Percentiles rank a stretch among this genome's conserved stretches.
Evolutionary conservation across 2,329 filamentous ascomycete genomes (phyloP).

Genomic region (Aspergillus niger): DNA sequence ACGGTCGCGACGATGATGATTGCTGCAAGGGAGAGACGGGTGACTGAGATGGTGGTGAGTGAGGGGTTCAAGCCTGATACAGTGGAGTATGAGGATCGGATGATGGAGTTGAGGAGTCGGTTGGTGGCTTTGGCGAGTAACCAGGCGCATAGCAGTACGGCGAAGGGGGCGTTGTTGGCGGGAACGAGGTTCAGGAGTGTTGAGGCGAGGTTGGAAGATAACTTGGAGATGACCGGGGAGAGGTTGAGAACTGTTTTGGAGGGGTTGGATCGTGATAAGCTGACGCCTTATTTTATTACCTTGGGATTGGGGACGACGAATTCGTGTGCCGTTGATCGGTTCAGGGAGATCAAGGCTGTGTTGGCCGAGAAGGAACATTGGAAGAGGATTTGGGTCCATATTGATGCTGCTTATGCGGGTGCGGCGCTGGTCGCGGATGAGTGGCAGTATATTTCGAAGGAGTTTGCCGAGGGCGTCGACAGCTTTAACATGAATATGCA

Average conservation of each 20-base stretch:
- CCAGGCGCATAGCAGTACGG: slow-evolving; percentile 78
- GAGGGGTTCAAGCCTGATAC: slow-evolving; percentile 48
- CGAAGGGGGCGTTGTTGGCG: slow-evolving; percentile 83
- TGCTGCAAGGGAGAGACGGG: slow-evolving; percentile 78
- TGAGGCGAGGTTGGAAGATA: slow-evolving; percentile 61
- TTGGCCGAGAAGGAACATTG: slow-evolving; percentile 48
- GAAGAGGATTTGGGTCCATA: slow-evolving; percentile 79
- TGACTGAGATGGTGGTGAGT: slow-evolving; percentile 60
- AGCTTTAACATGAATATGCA: slow-evolving; percentile 96
- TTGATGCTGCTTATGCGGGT: slow-evolving; percentile 92
- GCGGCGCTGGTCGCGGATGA: slow-evolving; percentile 80
- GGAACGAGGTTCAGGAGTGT: slow-evolving; percentile 79
- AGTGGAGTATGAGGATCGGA: slow-evolving; percentile 68
- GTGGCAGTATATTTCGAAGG: slow-evolving; percentile 67
- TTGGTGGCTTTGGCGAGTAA: slow-evolving; percentile 81
- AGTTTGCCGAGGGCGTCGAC: slow-evolving; percentile 68
- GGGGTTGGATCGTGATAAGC: slow-evolving; percentile 65
- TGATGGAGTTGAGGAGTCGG: slow-evolving; percentile 65
- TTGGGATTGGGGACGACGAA: slow-evolving; percentile 83
- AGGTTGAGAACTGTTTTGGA: slow-evolving; percentile 64
- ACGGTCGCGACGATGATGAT: slow-evolving; percentile 84
- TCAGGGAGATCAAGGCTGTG: slow-evolving; percentile 66
- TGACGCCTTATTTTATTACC: slow-evolving; percentile 85
- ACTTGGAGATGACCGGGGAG: slow-evolving; percentile 69
- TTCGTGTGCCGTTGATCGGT: slow-evolving; percentile 84